Evolutionary conservation across 2,329 filamentous ascomycete genomes (phyloP), one percentile per base, ranked within the genome.

Genomic region (Chaetomiaceae sp.): DNA sequence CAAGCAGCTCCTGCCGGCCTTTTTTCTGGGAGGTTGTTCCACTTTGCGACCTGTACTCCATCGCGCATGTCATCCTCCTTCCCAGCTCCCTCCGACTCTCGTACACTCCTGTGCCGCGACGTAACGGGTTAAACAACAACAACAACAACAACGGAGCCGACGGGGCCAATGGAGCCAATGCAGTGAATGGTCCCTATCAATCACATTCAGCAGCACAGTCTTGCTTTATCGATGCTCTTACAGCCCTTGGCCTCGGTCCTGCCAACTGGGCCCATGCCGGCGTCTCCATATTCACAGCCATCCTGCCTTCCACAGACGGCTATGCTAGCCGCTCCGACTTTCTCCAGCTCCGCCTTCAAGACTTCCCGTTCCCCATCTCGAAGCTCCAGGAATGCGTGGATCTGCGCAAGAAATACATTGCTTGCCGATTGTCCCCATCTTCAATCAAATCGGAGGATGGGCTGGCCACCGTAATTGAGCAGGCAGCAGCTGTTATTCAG

Each of bases 261-360:
- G 14, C 48, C 44, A 51, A 52, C 9, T 52, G 40, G 41, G 20
- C 45, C 6, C n/a, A 51, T 13, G 29, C 36, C 20, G 51, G 53
- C 8, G 50, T 62, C 16, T 54, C 61, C 2, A 41, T 58, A 13
- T 59, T 59, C 42, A 62, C 61, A 0, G 42, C 57, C 42, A 51
- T 63, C 20, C 44, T 63, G 5, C 58, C 61, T 4, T 29, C 46
- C 1, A 23, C 25, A 16, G 48, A 55, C 32, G 61, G 61, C 10
- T 63, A 61, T 27, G 51, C 58, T 20, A 47, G 36, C 34, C 53
- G 54, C 6, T 57, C 58, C 9, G 57, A 59, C 50, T 61, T 63
- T 29, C 36, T 63, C 20, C 46, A 33, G 6, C 41, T 57, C 18
- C 59, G 61, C 5, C 56, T 63, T 21, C 58, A 62, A 20, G 61